These are phyloP conservation scores for Haplographium delicatum DNA, from an alignment of 495 filamentous ascomycete species.

Conservation along the genomic window DNA sequence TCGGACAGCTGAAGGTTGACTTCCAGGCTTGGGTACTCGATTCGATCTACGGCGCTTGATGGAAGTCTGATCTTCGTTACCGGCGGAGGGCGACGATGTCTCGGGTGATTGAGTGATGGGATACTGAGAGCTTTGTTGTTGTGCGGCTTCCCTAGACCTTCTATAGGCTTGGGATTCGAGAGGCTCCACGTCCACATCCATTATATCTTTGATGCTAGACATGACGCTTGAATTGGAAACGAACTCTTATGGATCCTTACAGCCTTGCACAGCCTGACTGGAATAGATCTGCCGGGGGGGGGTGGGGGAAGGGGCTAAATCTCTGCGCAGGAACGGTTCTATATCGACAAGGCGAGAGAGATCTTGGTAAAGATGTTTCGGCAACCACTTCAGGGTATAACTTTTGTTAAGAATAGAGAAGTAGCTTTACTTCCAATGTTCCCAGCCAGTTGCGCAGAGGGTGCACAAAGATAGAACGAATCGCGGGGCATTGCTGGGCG, in stretches of 20 bases:
- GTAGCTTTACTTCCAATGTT: constrained; percentile 9
- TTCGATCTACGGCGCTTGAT: constrained; percentile 24
- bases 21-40: constrained; percentile 11
- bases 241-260: constrained; percentile 12
- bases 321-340: constrained; percentile 18
- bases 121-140: constrained; percentile 16
- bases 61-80: constrained; percentile 8
- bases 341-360: constrained; percentile 8
- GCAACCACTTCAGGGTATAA: constrained; percentile 1
- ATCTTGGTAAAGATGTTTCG: constrained; percentile 3
- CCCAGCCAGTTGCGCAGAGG: constrained; percentile 12
- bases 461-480: constrained; percentile 23
- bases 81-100: constrained; percentile 11
- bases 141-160: constrained; percentile 23
- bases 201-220: constrained; percentile 29
- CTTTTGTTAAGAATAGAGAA: constrained; percentile 6
- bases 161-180: constrained; percentile 25
- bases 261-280: constrained; percentile 24
- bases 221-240: constrained; percentile 25
- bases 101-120: constrained; percentile 10
- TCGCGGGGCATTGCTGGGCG: constrained; percentile 25
- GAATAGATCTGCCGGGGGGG: constrained; percentile 17
- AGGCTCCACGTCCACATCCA: constrained; percentile 29
- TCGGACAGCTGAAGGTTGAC: not conserved
- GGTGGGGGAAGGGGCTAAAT: too few relatives aligned